Percentiles rank a stretch among this genome's conserved stretches.
Conservation (phyloP, 495 filamentous ascomycete genomes). For the Penicillium lividum region DNA sequence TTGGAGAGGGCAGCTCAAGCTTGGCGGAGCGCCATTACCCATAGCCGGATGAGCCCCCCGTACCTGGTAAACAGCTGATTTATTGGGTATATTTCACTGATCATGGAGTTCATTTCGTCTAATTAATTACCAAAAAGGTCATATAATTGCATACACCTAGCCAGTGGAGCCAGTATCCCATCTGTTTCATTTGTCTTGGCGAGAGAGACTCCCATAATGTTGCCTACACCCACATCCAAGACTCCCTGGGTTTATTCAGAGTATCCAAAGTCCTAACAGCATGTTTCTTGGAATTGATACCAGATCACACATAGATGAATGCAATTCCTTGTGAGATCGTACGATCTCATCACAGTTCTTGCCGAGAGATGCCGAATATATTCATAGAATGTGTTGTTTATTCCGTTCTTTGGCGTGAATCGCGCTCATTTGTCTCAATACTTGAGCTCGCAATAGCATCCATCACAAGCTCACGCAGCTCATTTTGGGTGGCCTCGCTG, state of each 20-base stretch:
- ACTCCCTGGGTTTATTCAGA: background rate
- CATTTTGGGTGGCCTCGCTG: slow-evolving; percentile 66
- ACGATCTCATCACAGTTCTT: background rate
- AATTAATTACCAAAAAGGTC: background rate
- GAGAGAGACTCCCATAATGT: background rate
- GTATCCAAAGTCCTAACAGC: background rate
- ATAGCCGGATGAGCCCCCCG: too few species aligned
- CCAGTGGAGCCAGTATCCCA: background rate
- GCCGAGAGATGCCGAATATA: background rate
- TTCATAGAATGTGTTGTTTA: slow-evolving; percentile 24
- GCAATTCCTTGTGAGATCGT: background rate
- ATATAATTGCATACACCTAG: background rate
- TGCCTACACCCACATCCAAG: background rate
- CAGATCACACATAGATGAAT: background rate
- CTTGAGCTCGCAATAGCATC: slow-evolving; percentile 63
- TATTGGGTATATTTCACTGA: background rate
- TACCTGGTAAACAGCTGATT: background rate
- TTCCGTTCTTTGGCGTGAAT: slow-evolving; percentile 60
- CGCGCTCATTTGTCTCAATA: slow-evolving; percentile 54
- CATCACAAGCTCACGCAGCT: slow-evolving; percentile 67
- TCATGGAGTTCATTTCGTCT: slow-evolving; percentile 1
- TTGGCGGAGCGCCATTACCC: background rate
- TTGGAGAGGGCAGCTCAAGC: slow-evolving; percentile 3
- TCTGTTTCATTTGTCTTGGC: background rate
- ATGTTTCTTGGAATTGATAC: background rate